These are phyloP conservation scores for Ophiostoma pallidulum DNA, from an alignment of 2,329 filamentous ascomycete genomes.

Conservation along the genomic window DNA sequence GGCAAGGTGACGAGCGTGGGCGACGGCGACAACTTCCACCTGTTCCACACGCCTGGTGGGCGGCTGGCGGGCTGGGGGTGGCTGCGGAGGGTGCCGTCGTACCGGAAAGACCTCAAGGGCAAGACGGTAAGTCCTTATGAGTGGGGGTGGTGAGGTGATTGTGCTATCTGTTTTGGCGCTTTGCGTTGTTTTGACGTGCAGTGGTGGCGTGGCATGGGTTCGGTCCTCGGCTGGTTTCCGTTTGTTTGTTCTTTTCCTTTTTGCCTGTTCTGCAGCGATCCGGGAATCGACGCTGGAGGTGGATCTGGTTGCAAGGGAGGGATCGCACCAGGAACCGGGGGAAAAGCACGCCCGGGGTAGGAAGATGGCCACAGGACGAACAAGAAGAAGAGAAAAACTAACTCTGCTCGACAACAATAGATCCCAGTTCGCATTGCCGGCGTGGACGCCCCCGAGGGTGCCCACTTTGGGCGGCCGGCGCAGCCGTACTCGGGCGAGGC, in stretches of 20 bases:
- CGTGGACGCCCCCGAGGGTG: slow-evolving; percentile 83
- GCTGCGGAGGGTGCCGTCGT: slow-evolving; percentile 64
- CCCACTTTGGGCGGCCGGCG: slow-evolving; percentile 81
- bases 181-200: too few species aligned
- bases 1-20: slow-evolving; percentile 88
- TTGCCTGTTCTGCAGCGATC: background rate
- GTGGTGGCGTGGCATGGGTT: too few species aligned
- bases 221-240: too few species aligned
- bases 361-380: too few species aligned
- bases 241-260: background rate
- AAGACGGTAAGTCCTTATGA: slow-evolving; percentile 54
- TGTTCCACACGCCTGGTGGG: slow-evolving; percentile 94
- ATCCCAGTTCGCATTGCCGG: slow-evolving; percentile 85
- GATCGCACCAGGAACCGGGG: too few species aligned
- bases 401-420: slow-evolving; percentile 33
- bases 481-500: slow-evolving; percentile 81
- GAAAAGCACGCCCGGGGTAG: too few species aligned
- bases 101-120: slow-evolving; percentile 59
- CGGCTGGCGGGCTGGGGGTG: slow-evolving; percentile 84
- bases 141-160: background rate
- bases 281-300: too few species aligned
- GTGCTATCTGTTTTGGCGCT: too few species aligned
- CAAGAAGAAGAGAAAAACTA: background rate
- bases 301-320: too few species aligned
- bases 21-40: slow-evolving; percentile 89